Evolutionary conservation across 2,329 filamentous ascomycete genomes (phyloP), one percentile per base, ranked within the genome.

Genomic region (Aspergillus quadrilineatus): DNA sequence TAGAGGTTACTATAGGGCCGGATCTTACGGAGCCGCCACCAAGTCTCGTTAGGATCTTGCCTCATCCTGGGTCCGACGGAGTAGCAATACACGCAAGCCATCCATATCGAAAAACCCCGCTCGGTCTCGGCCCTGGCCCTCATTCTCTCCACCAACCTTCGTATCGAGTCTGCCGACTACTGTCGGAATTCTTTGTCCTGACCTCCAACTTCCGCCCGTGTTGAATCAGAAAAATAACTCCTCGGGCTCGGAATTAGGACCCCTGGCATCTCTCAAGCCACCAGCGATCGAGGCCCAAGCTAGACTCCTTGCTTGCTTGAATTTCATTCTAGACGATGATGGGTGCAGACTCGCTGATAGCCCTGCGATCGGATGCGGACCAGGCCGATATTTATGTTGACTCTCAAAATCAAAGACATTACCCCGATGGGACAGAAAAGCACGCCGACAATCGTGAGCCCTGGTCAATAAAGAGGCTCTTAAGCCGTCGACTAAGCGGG

Each of bases 381-480:
- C 58, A 51, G 48, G 32, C 54, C 32, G 55, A 56, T n/a, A 53
- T 63, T 53, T 55, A 60, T 34, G 43, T 58, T 8, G 17, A 63
- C 39, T 55, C 58, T 30, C 55, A 59, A 37, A 57, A 59, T n/a
- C 50, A 52, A 52, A 46, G 53, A 45, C 57, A 48, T 14, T 56
- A 55, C 14, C 52, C 50, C 36, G 46, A 44, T 22, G 50, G 53
- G 42, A 53, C 50, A 26, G 39, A 28, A 50, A 42, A 14, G 15
- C 45, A 58, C 17, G 22, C 28, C 43, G 56, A 59, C 22, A 45
- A 43, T 39, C 60, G 49, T 51, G 53, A 63, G 39, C 66, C 65
- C 28, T 69, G 66, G 67, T 69, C 66, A n/a, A 56, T 71, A 39
- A 65, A 61, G 52, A 65, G 62, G 41, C 60, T 70, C 15, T 54